Base-by-base conservation (phyloP, 352 stramenopile species). In the Phytophthora sp. region DNA sequence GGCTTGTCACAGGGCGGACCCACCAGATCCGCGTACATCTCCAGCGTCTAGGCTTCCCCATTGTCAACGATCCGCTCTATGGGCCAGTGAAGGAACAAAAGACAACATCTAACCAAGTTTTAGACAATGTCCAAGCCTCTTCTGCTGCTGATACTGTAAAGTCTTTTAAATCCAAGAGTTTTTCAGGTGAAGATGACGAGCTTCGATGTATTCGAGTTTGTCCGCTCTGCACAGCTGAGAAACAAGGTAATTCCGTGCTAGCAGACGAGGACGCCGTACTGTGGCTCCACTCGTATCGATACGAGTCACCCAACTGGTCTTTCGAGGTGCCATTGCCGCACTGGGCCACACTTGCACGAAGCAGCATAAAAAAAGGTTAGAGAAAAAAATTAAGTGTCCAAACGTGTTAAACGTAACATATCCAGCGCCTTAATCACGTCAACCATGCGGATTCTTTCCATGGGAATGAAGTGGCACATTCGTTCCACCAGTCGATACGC, bases 1-100 rank as follows among this genome's bases (percentile, higher is more conserved):
- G 89, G 45, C 95, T 96, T 31, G 69, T 91, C 21, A 98, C 96
- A 8, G 96, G 96, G 6, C 68, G 96, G 8, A 98, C 94, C 5
- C 96, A 99, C 74, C 96, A 99, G 76, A 98, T 99, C 68, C 88
- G 96, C 26, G 76, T 98, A 1, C 96, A 99, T 66, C 78, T 98
- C 20, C 88, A 98, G 61, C 75, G 88, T 50, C 45, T 94, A 20
- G 82, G 78, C 5, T 88, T 88, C 60, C 91, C 96, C 0, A 99
- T 99, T 69, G 92, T 84, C 16, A 98, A 98, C 66, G 94, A 99
- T 65, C 90, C 94, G n/a, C 88, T 94, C 55, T 98, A 99, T 70
- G 95, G 94, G 26, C 41, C 64, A 23, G 44, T 36, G 35, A 45
- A 18, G 3, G 56, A 46, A 27, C 9, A 50, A 2, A 51, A 31